A percentile compares a stretch with the other conserved stretches of the same genome.
Conservation (phyloP, 495 filamentous ascomycete genomes). For the Bombardia bombarda region DNA sequence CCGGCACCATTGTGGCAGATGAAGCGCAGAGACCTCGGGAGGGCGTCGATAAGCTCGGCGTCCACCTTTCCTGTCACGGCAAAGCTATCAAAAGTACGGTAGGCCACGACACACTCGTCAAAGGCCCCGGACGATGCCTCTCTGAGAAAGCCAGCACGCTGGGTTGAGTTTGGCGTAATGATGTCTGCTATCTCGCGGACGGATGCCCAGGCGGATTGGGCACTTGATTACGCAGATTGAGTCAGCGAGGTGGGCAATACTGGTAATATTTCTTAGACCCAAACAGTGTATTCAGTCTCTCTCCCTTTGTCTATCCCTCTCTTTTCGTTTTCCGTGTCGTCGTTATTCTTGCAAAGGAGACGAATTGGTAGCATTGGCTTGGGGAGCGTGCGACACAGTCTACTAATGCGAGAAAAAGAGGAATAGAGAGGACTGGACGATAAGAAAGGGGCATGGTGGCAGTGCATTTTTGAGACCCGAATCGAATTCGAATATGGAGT, state of each 20-base stretch:
- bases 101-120: conserved; percentile 58
- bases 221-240: conserved; percentile 15
- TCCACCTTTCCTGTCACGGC: conserved; percentile 61
- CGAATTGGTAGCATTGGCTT: too few species aligned
- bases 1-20: conserved; percentile 83
- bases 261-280: too few species aligned
- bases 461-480: too few species aligned
- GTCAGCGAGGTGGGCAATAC: not conserved
- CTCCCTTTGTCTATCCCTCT: too few species aligned
- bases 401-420: not conserved
- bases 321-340: too few species aligned
- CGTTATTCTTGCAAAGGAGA: too few species aligned
- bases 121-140: conserved; percentile 65
- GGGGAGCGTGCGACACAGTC: not conserved
- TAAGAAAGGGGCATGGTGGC: too few species aligned
- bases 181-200: conserved; percentile 20
- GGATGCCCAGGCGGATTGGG: conserved; percentile 19
- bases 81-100: conserved; percentile 68
- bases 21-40: conserved; percentile 64
- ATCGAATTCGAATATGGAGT: too few species aligned
- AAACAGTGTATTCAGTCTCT: too few species aligned
- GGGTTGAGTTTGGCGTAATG: conserved; percentile 15
- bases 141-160: conserved; percentile 51
- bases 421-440: too few species aligned
- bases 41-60: conserved; percentile 52